Evolutionary conservation across 495 filamentous ascomycete species (phyloP), one percentile per base, ranked within the genome.

Genomic region (Viridothelium virens): DNA sequence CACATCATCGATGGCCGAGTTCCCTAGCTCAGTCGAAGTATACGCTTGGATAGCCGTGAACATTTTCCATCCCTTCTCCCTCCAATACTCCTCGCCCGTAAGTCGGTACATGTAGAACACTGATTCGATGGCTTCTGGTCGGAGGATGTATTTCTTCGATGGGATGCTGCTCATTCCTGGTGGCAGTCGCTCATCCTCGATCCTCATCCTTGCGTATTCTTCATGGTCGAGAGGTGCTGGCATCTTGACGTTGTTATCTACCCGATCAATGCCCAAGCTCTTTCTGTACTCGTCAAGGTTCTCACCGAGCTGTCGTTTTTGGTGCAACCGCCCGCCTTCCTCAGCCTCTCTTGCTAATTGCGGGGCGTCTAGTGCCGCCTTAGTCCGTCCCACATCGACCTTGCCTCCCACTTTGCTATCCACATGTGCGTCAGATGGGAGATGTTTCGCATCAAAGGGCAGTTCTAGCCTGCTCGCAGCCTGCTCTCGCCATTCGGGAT

Each of bases 41-140:
- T 86, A 76, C 65, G 81, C 80, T 38, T 86, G 77, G 68, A 96
- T 83, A 9, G 91, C 83, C 72, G 87, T 77, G 73, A 92, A 96
- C 92, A 96, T 96, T 62, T 85, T 82, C 92, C 92, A 96, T 25
- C 91, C 92, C 70, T 89, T 89, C 65, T 89, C 85, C 64, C 91
- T 90, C 91, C 91, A 96, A 59, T 77, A 74, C 0, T 82, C 75
- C 65, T 94, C 89, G 63, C 91, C 92, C 0, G 91, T 96, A 69
- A 94, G 87, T 71, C 92, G 89, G 79, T 89, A 96, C 89, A 96
- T 91, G 79, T 95, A 92, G 82, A 91, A 96, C 14, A 96, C 91
- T 1, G 90, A 95, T 75, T 96, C 92, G 69, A 96, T 96, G 2
- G 92, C 92, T 79, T 96, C 92, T 56, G 92, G 92, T 56, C 88